Conservation (phyloP, 2,329 filamentous ascomycete genomes). For the Triangularia setosa region DNA sequence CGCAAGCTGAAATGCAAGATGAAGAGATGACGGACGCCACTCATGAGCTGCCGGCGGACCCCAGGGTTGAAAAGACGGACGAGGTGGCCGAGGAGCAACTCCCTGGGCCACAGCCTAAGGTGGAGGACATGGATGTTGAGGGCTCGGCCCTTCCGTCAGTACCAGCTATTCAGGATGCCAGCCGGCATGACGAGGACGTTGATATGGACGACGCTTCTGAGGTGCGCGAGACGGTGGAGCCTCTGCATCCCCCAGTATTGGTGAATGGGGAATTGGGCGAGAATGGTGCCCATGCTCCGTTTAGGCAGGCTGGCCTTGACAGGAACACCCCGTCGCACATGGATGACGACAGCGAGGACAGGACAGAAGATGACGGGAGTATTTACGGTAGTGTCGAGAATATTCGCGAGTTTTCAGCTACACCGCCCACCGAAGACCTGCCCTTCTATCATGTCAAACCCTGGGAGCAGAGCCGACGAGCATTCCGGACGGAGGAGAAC, state of each 20-base stretch:
- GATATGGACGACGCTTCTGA: constrained; percentile 36
- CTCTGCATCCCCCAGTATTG: constrained; percentile 12
- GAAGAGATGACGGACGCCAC: not conserved
- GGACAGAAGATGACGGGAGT: constrained; percentile 53
- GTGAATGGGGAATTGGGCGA: constrained; percentile 24
- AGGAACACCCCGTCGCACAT: constrained; percentile 45
- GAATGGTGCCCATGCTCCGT: constrained; percentile 17
- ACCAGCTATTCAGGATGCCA: constrained; percentile 24
- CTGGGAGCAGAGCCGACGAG: constrained; percentile 47
- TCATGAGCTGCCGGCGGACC: constrained; percentile 20
- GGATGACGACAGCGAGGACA: constrained; percentile 48
- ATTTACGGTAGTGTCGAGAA: constrained; percentile 47
- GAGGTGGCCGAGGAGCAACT: constrained; percentile 10
- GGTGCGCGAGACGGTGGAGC: constrained; percentile 11
- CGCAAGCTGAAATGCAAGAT: constrained; percentile 22
- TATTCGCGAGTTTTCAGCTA: constrained; percentile 49
- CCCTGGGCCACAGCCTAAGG: constrained; percentile 33
- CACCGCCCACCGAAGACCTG: constrained; percentile 52
- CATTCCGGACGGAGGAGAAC: constrained; percentile 40
- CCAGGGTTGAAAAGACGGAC: constrained; percentile 21
- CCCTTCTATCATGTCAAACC: constrained; percentile 44
- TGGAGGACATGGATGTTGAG: constrained; percentile 42
- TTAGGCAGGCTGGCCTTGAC: constrained; percentile 19
- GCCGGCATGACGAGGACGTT: constrained; percentile 30
- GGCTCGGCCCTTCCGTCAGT: constrained; percentile 27